Percentiles rank a stretch among this genome's conserved stretches.
Evolutionary conservation across 2,329 filamentous ascomycete species (phyloP).

Genomic region (Hortaea werneckii): DNA sequence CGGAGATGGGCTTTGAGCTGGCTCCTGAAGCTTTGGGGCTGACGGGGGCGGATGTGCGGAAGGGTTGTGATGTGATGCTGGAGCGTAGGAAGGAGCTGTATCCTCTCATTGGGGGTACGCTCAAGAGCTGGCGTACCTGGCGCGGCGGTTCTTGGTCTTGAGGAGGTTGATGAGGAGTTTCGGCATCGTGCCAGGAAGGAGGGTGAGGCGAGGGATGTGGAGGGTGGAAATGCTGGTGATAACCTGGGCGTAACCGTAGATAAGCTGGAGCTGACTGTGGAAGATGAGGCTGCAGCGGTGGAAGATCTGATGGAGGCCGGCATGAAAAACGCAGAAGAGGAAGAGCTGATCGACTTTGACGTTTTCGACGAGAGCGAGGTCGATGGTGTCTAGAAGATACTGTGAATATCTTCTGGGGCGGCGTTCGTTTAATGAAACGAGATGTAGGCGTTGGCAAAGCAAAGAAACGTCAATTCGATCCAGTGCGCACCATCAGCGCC

Average conservation of each 20-base stretch:
- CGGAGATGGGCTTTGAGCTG: background rate
- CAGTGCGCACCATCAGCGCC: no score
- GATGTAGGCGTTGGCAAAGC: no score
- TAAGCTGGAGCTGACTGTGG: background rate
- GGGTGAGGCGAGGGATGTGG: background rate
- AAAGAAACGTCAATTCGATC: no score
- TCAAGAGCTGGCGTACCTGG: background rate
- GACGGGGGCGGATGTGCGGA: background rate
- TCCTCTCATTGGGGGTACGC: background rate
- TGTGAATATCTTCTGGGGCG: no score
- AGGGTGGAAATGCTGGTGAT: background rate
- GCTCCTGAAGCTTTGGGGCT: background rate
- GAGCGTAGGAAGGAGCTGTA: background rate
- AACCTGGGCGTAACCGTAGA: no score
- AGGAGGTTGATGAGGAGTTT: background rate
- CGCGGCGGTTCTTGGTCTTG: background rate
- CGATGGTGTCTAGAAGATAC: no score
- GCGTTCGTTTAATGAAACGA: no score
- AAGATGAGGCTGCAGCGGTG: background rate
- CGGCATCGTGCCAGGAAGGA: background rate
- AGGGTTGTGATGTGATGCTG: background rate
- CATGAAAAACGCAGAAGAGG: background rate
- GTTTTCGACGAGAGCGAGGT: background rate
- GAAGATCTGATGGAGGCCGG: background rate
- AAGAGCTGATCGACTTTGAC: background rate